These are phyloP conservation scores for Colletotrichum limetticola DNA, from an alignment of 2,329 filamentous ascomycete genomes.

Conservation along the genomic window DNA sequence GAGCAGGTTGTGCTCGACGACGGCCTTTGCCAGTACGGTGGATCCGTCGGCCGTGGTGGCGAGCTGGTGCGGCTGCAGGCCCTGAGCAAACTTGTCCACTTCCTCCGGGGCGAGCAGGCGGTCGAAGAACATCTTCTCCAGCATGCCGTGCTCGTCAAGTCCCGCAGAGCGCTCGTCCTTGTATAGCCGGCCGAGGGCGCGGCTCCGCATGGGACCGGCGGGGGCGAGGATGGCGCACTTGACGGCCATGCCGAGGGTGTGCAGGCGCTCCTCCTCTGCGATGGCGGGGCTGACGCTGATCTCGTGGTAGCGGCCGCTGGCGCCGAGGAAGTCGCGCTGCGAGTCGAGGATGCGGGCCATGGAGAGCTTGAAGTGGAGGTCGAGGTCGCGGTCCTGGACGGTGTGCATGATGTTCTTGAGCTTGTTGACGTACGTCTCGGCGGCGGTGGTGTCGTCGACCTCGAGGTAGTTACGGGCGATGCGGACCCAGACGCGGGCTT, in stretches of 20 bases:
- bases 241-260: conserved; percentile 87
- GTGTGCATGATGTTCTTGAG: conserved; percentile 92
- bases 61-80: conserved; percentile 87
- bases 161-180: conserved; percentile 87
- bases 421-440: conserved; percentile 91
- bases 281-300: conserved; percentile 82
- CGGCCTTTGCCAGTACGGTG: conserved; percentile 91
- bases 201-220: conserved; percentile 85
- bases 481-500: conserved; percentile 88
- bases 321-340: conserved; percentile 88
- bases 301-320: conserved; percentile 87
- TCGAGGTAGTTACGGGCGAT: conserved; percentile 96
- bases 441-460: conserved; percentile 87
- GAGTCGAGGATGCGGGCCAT: conserved; percentile 95
- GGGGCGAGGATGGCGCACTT: conserved; percentile 93
- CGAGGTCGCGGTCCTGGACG: conserved; percentile 77
- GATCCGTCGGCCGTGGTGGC: conserved; percentile 90
- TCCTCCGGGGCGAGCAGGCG: conserved; percentile 84
- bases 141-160: conserved; percentile 83
- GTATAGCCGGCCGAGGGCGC: conserved; percentile 85
- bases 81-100: conserved; percentile 85
- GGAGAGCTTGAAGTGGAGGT: conserved; percentile 88
- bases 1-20: conserved; percentile 95
- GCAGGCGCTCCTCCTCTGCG: conserved; percentile 86
- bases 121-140: conserved; percentile 98